Evolutionary conservation across 371 early-diverging fungal species (phyloP), one percentile per base, ranked within the genome.

Genomic region (Mycotypha africana): DNA sequence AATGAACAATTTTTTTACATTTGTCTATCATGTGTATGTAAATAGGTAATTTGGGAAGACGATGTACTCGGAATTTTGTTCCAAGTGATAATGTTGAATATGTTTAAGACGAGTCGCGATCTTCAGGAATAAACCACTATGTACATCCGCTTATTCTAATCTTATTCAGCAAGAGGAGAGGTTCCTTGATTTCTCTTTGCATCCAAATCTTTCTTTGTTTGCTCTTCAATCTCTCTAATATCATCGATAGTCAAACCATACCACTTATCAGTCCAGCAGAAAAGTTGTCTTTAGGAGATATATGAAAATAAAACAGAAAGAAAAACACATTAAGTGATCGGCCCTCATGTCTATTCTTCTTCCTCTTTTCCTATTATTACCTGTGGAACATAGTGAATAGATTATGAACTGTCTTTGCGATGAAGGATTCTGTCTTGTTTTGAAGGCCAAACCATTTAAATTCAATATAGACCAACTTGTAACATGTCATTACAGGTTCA

Each of bases 401-500:
- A 17, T 52, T 55, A 31, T 58, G 56, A 38, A 63, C 47, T 19
- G 64, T 46, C 36, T 45, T 59, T 38, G 64, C 64, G 40, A 82
- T 81, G 23, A 76, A 70, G 5, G 62, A 49, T 55, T 86, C 86
- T 14, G 76, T 76, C 25, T 57, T 70, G 14, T 57, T 61, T 53
- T 85, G 85, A 38, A 85, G 46, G 0, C 84, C 84, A 52, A 79
- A 82, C 81, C 82, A 84, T 41, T 70, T 75, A 56, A 86, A 86
- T 56, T 86, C 84, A 23, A 76, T 81, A 16, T 81, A 82, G 14
- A 85, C 79, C 43, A 84, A 60, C 53, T 86, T 86, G 56, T 86
- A 86, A 58, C 85, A 84, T 2, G 85, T 85, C 86, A 86, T 86
- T 20, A 79, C 75, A 9, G 86, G 86, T 14, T 78, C 78, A 38